Evolutionary conservation across 768 basidiomycete genomes (phyloP), one percentile per base, ranked within the genome.

Genomic region (Dendrothele bispora): DNA sequence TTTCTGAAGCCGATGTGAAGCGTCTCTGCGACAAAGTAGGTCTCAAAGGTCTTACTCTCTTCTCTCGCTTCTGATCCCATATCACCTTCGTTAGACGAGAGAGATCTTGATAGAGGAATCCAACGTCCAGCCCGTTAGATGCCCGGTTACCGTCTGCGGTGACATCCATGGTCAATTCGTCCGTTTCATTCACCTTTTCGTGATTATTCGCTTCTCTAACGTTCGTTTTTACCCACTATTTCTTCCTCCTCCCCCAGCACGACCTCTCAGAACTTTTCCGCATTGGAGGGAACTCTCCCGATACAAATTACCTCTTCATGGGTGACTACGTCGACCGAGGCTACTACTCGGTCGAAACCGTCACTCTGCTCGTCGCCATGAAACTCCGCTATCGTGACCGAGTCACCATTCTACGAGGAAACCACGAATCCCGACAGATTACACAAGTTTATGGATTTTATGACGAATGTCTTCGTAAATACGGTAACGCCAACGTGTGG

Each of bases 161-260:
- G 97, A 99, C 73, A 98, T 99, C 54, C 97, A 99, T 66, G 97
- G 97, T 39, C 97, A 99, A 84, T 99, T 99, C 71, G 95, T 98
- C 71, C 73, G 95, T 87, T 57, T 46, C 27, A 42, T 55, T 56
- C 49, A 63, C 61, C 26, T 53, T 57, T 47, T 37, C n/a, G 25
- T 17, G 41, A 43, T 48, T 18, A 30, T 26, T 29, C 27, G 21
- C 11, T 22, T 46, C 29, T 32, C 24, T 51, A 20, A 46, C 30
- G 11, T 49, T 48, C 43, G n/a, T n/a, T n/a, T n/a, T n/a, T n/a
- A n/a, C n/a, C n/a, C n/a, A n/a, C n/a, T n/a, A n/a, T n/a, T n/a
- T n/a, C n/a, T n/a, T n/a, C n/a, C 35, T 12, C 50, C 20, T 48
- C 60, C 44, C 58, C 59, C 74, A 99, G 95, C 97, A 99, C 72